Percentiles rank a stretch among this genome's conserved stretches.
Evolutionary conservation across 768 basidiomycete species (phyloP).

Genomic region (Russula dissimulans): DNA sequence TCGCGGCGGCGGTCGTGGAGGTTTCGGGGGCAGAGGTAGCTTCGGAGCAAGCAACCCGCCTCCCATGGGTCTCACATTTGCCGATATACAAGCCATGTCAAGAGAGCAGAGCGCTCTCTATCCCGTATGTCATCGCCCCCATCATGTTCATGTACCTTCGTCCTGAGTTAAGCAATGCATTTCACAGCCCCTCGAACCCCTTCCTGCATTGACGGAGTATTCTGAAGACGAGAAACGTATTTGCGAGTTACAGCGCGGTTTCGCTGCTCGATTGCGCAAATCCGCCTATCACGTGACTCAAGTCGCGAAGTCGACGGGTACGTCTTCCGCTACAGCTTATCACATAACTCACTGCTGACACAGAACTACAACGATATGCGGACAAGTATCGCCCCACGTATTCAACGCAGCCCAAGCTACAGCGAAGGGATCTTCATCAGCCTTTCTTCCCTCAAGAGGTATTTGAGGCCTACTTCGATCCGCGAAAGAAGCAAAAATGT

Average conservation of each 20-base stretch:
- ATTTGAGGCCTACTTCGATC: constrained; percentile 74
- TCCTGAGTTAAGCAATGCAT: constrained; percentile 3
- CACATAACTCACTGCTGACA: constrained; percentile 1
- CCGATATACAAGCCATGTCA: constrained; percentile 69
- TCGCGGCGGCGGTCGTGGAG: constrained; percentile 38
- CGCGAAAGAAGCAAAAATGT: constrained; percentile 55
- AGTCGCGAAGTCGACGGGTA: constrained; percentile 53
- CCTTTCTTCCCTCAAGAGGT: constrained; percentile 73
- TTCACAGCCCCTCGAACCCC: constrained; percentile 47
- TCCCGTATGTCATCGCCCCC: constrained; percentile 46
- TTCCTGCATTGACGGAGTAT: constrained; percentile 63
- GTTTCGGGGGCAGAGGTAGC: constrained; percentile 45
- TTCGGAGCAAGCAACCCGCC: constrained; percentile 35
- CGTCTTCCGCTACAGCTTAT: constrained; percentile 2
- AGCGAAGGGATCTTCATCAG: constrained; percentile 58
- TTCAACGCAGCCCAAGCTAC: constrained; percentile 53
- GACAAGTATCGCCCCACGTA: constrained; percentile 70
- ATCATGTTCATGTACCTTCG: not conserved
- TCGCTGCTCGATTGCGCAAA: constrained; percentile 51
- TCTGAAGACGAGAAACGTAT: constrained; percentile 57
- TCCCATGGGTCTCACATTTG: constrained; percentile 74
- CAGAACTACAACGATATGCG: constrained; percentile 73
- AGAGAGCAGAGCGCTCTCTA: constrained; percentile 71
- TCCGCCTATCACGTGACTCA: constrained; percentile 74
- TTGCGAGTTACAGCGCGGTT: constrained; percentile 57